phyloP scores from a whole-genome alignment of 108 stramenopile genomes.

The Stephanodiscus minutulus region DNA sequence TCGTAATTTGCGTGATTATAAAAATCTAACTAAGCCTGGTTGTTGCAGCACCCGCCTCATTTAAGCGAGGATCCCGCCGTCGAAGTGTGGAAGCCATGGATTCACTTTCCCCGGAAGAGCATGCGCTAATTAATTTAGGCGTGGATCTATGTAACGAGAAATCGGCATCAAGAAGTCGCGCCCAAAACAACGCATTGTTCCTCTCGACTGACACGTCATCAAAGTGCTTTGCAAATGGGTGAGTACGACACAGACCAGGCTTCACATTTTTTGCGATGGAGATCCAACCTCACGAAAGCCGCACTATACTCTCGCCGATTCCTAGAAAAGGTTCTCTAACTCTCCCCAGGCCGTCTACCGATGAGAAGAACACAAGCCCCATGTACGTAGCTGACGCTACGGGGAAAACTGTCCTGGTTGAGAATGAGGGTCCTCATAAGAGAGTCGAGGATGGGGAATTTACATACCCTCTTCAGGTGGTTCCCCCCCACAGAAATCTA shows the following conservation, averaged over 20 bases:
- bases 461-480: neutral
- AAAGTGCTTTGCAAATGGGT: constrained; percentile 1
- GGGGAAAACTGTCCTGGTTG: neutral
- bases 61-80: too few relatives aligned
- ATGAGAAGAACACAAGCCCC: neutral
- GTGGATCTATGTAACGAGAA: neutral
- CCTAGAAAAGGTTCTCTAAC: neutral
- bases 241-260: neutral
- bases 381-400: neutral
- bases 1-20: too few relatives aligned
- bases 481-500: neutral
- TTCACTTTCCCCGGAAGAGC: neutral
- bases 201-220: neutral
- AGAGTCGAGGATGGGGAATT: neutral
- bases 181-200: neutral
- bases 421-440: neutral
- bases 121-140: neutral
- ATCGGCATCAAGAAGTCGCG: neutral
- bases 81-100: too few relatives aligned
- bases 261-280: neutral
- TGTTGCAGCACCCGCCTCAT: too few relatives aligned
- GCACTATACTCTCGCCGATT: neutral
- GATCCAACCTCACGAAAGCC: neutral
- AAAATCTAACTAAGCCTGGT: too few relatives aligned
- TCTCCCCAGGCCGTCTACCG: neutral